Evolutionary conservation across 2,329 filamentous ascomycete species (phyloP).

Genomic region (Blumeriella jaapii): DNA sequence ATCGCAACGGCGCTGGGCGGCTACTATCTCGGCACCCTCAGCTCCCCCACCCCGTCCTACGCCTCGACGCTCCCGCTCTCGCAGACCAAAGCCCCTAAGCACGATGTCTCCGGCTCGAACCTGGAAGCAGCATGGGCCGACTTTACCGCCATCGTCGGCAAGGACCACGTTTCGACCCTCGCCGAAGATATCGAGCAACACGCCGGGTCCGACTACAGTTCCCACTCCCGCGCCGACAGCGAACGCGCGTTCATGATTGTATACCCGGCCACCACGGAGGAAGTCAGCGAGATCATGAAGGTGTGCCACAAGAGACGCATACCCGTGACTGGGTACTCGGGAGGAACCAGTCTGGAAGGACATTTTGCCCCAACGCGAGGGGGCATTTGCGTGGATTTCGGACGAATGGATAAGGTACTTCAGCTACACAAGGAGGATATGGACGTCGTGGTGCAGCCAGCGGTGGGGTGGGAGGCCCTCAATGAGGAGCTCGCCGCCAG

Average conservation of each 20-base stretch:
- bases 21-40: slow-evolving; percentile 48
- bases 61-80: slow-evolving; percentile 48
- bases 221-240: slow-evolving; percentile 38
- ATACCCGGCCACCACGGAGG: slow-evolving; percentile 65
- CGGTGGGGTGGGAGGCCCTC: slow-evolving; percentile 74
- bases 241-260: slow-evolving; percentile 58
- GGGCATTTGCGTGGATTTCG: slow-evolving; percentile 79
- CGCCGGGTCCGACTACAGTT: slow-evolving; percentile 51
- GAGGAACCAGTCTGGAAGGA: slow-evolving; percentile 81
- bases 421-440: slow-evolving; percentile 66
- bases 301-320: slow-evolving; percentile 71
- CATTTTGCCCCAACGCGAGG: slow-evolving; percentile 75
- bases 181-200: slow-evolving; percentile 44
- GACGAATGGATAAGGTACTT: slow-evolving; percentile 72
- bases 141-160: slow-evolving; percentile 51
- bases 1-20: slow-evolving; percentile 19
- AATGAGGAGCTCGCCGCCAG: slow-evolving; percentile 66
- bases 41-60: slow-evolving; percentile 38
- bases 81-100: slow-evolving; percentile 38
- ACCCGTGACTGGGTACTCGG: slow-evolving; percentile 77
- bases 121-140: slow-evolving; percentile 61
- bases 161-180: slow-evolving; percentile 51
- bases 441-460: slow-evolving; percentile 67
- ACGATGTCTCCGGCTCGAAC: slow-evolving; percentile 49
- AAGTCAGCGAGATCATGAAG: slow-evolving; percentile 82